Evolutionary conservation across 176 grass and related monocot species (phyloP), one percentile per base, ranked within the genome.

Genomic region (Phoenix roebelenii): DNA sequence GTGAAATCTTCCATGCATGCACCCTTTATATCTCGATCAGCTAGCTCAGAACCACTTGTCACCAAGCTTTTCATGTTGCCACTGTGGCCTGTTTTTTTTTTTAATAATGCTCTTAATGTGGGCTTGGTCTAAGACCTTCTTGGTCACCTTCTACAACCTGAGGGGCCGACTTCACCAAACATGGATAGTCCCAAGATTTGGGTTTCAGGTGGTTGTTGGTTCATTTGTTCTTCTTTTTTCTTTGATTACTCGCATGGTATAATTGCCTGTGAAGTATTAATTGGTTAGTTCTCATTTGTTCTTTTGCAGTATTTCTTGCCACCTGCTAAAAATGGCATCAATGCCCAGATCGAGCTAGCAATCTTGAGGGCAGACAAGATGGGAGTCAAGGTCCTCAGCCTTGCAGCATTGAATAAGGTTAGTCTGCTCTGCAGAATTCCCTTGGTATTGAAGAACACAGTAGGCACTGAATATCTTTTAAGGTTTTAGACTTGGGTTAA

Each of bases 331-430:
- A 73, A 81, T 71, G 86, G 85, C 25, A 95, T 95, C 58, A 95
- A 95, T 67, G 25, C 44, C 2, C 86, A 87, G 77, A 95, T 95
- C 52, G 90, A 95, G 72, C 83, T 95, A 0, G 90, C 79, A 50
- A 95, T 95, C 54, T 74, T 95, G 22, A 65, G 90, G 22, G 86
- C 86, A 1, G 74, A 95, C 64, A 82, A 74, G 72, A 90, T 95
- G 61, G 90, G 90, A 44, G 90, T 95, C 55, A 87, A 95, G 23
- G 90, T 95, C 15, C 73, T 95, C 16, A 95, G 90, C 65, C 90
- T 95, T 22, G 90, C 90, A 3, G 86, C 90, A 51, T 79, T 95
- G 7, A 95, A 95, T 29, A 95, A 95, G 85, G 89, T 95, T 54
- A 16, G 50, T 18, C 28, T 22, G 5, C 16, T 7, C 17, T 61